Conservation (phyloP, 148 eudicot genomes). For the Agrostemma githago region DNA sequence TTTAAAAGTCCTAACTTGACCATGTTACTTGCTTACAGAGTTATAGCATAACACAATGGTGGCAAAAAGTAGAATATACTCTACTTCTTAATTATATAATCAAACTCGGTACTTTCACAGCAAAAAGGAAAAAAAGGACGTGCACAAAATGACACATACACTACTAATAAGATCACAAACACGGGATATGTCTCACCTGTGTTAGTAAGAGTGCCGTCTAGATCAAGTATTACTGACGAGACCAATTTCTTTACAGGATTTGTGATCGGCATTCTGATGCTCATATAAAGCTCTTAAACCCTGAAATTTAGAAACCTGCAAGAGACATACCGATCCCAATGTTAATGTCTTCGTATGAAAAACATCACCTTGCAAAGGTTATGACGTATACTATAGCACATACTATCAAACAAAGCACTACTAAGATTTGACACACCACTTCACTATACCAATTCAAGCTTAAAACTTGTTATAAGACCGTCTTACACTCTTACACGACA, state of each 20-base stretch:
- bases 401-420: not conserved
- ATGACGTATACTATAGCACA: too few relatives aligned
- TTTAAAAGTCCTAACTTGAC: too few relatives aligned
- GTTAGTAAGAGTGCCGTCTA: slow-evolving; percentile 72
- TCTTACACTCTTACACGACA: not conserved
- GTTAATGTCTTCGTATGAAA: not conserved
- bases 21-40: too few relatives aligned
- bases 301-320: slow-evolving; percentile 3
- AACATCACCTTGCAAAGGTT: not conserved
- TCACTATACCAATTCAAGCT: not conserved
- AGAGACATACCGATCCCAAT: not conserved
- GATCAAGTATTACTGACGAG: slow-evolving; percentile 62
- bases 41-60: not conserved
- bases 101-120: slow-evolving; percentile 72
- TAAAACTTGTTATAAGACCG: not conserved
- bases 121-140: slow-evolving; percentile 39
- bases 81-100: slow-evolving; percentile 21
- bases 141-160: not conserved
- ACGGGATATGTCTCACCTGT: slow-evolving; percentile 35
- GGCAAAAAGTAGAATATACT: too few relatives aligned
- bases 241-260: slow-evolving; percentile 45
- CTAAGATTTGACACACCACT: not conserved
- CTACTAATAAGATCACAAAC: not conserved
- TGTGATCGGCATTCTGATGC: slow-evolving; percentile 32
- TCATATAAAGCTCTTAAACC: slow-evolving; percentile 15